Base-by-base conservation (phyloP, 169 alveolate genomes). In the Cryptosporidium parvum region DNA sequence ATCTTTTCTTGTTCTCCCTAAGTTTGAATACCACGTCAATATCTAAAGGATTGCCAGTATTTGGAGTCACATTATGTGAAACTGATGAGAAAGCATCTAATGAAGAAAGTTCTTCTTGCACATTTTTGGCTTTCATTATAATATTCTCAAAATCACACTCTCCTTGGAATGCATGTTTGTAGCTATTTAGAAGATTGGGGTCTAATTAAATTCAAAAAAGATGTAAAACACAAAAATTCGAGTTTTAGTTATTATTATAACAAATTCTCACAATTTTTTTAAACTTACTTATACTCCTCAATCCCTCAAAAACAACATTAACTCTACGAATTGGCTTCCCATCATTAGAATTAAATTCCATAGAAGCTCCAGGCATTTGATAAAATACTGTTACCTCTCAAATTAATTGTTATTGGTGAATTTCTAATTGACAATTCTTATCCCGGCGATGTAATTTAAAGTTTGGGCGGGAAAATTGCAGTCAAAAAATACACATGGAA, bases 251-350 rank as follows among this genome's bases (percentile, higher is more conserved):
- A 45, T 0, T 45, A 45, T 10, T 14, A 14, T 1, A 16, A 48
- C 21, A 48, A 48, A 48, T 48, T 44, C 21, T 48, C 21, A 48
- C 56, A 3, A 4, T 42, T 62, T 31, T 31, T 65, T 65, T 21
- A 10, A 80, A 80, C 89, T 80, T 80, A 80, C 89, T 59, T 23
- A 37, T 48, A 14, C 44, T 51, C 4, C 48, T 44, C 3, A 65
- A 10, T 16, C 89, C 89, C 58, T 80, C 75, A 35, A 80, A 80
- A n/a, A 6, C 21, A 12, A 80, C 89, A 23, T 67, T 62, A n/a
- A 65, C 72, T 37, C 35, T 10, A 56, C 67, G 37, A 56, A 56
- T 5, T n/a, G 67, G 7, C 39, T 10, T n/a, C 35, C 35, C 10
- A 8, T 9, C 67, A n/a, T 5, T 37, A n/a, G 35, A 21, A 23